Evolutionary conservation across 768 basidiomycete genomes (phyloP), one percentile per base, ranked within the genome.

Genomic region (Macrolepiota dolichaula): DNA sequence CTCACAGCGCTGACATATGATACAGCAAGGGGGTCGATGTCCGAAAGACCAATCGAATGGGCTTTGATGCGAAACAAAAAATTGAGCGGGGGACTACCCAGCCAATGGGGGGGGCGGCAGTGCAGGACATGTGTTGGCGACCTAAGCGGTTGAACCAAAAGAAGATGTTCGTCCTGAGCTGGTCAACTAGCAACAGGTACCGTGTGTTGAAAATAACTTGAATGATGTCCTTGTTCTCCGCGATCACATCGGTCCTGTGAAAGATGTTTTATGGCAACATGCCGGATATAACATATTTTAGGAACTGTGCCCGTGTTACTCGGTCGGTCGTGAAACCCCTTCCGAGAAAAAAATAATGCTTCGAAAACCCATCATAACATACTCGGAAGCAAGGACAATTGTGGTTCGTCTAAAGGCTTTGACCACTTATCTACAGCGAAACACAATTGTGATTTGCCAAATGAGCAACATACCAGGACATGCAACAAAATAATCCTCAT

Each of bases 401-500:
- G 74, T 75, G n/a, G 68, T 60, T 76, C 76, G 47, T 80, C 77
- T 25, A 70, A 57, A 3, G 81, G 75, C 56, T 79, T 79, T 4
- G 80, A 80, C 81, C 81, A 83, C 70, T 81, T 81, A 63, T 81
- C 79, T 81, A 25, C 1, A 58, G 65, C 32, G n/a, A n/a, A 2
- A 32, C 13, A 9, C 5, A 51, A 12, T 25, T 17, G 19, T 37
- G 19, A 51, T n/a, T 24, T n/a, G 0, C 10, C 7, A 50, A 10
- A 47, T 10, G n/a, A n/a, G n/a, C 27, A 19, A 66, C 72, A 37
- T 56, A 88, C 88, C 89, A 64, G 89, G 89, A 73, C 89, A 91
- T 35, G 87, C 85, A 15, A 90, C 69, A 68, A 92, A 92, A 70
- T 94, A 94, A 10, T 82, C 77, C 55, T 89, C 86, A 61, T 92